Evolutionary conservation across 2,329 filamentous ascomycete genomes (phyloP), one percentile per base, ranked within the genome.

Genomic region (Arthrobotrys iridis): DNA sequence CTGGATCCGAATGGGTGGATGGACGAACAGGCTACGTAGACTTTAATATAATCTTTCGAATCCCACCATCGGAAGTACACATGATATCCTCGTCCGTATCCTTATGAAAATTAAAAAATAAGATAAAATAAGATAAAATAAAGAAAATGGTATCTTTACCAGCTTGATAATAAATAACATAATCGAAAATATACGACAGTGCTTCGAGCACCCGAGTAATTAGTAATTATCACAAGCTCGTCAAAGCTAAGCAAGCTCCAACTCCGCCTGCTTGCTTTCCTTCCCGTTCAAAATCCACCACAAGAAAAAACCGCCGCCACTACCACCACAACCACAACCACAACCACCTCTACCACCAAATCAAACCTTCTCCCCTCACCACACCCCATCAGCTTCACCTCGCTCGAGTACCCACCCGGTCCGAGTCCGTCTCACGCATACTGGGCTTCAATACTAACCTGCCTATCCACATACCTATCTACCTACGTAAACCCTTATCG

Each of bases 161-260:
- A 5, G 28, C 28, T 10, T 33, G 28, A 33, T 33, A 33, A 33
- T 4, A 33, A 43, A 22, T 20, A 43, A 8, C 37, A n/a, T 40
- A 40, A n/a, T 40, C 37, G n/a, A n/a, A n/a, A n/a, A n/a, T n/a
- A n/a, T n/a, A n/a, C n/a, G n/a, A n/a, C n/a, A n/a, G n/a, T n/a
- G n/a, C n/a, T n/a, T n/a, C n/a, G n/a, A n/a, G n/a, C n/a, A n/a
- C n/a, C n/a, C n/a, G n/a, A n/a, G n/a, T n/a, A n/a, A n/a, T n/a
- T 40, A n/a, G 11, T 55, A 18, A 18, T n/a, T 35, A 65, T 57
- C 62, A 66, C 62, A 48, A 66, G 62, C 62, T 46, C 18, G 60
- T 33, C 41, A 13, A n/a, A n/a, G n/a, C n/a, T n/a, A n/a, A 30
- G 3, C 26, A 26, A 8, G 20, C 22, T 46, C 8, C 2, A 15